A percentile compares a stretch with the other conserved stretches of the same genome.
Conservation (phyloP, 179 eudicot genomes). For the Beta lomatogona region DNA sequence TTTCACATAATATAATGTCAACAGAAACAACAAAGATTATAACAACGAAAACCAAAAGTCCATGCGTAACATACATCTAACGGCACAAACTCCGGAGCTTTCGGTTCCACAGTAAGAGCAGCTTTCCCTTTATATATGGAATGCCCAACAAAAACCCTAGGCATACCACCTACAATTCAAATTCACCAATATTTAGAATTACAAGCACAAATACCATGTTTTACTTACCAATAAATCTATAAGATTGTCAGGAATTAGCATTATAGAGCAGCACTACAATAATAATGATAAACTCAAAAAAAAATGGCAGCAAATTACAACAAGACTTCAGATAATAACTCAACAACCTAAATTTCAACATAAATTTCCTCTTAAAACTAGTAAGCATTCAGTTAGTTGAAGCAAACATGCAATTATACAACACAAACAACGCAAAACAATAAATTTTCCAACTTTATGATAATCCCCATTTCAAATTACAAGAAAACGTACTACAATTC, state of each 20-base stretch:
- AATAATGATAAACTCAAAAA: neutral
- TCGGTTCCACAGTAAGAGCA: conserved; percentile 81
- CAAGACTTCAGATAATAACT: neutral
- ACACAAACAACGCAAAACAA: conserved; percentile 2
- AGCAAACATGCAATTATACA: neutral
- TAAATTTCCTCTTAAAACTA: neutral
- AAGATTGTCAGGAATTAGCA: neutral
- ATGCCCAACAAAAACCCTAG: conserved; percentile 77
- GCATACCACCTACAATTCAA: conserved; percentile 40
- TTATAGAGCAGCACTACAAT: conserved; percentile 5
- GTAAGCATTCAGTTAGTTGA: neutral
- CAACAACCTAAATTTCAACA: conserved; percentile 1
- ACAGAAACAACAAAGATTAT: neutral
- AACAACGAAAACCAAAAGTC: neutral
- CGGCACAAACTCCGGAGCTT: conserved; percentile 70
- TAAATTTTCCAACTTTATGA: neutral
- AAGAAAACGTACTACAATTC: neutral
- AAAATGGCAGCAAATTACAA: too few relatives aligned
- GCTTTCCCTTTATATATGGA: conserved; percentile 96
- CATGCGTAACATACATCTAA: conserved; percentile 59
- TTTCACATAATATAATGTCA: conserved; percentile 2
- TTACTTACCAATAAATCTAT: neutral
- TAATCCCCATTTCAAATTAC: conserved; percentile 3
- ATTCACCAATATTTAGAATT: neutral
- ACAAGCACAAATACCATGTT: neutral